Evolutionary conservation across 768 basidiomycete species (phyloP), one percentile per base, ranked within the genome.

Genomic region (Naganishia friedmannii): DNA sequence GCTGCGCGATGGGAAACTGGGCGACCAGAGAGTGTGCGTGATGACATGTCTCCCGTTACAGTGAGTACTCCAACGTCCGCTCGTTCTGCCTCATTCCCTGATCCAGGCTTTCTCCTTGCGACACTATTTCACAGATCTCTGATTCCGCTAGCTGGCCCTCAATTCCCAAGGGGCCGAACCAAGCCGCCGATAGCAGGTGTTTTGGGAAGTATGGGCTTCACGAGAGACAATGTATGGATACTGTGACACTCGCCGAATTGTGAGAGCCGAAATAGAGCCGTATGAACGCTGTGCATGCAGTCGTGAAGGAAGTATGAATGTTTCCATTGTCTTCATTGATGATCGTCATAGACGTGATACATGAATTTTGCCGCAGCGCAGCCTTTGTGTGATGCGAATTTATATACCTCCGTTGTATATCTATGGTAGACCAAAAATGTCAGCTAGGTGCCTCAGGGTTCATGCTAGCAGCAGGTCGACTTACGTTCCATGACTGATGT

Each of bases 401-500:
- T 45, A 63, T 26, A 45, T 26, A 4, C 60, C 60, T 45, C 39
- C 60, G 15, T 63, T 63, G 39, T 63, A 63, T 42, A 63, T 63
- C 60, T 63, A 42, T 28, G n/a, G 29, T 31, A 26, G n/a, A 6
- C 21, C 9, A 29, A 21, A 3, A 26, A 26, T 23, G 23, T 63
- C 60, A 45, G 39, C 26, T 58, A 15, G 4, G 10, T n/a, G 3
- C 19, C 3, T 23, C n/a, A 1, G 19, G 17, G 13, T 26, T 51
- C n/a, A 51, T n/a, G 32, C 12, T 17, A 37, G 19, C 9, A 58
- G 9, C 17, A n/a, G 5, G 17, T 26, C 29, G 17, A 76, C 78
- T 77, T 74, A 80, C 79, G 57, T 78, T 78, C 79, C 78, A 78
- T 37, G 58, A 63, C 60, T 63, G 34, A 4, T 58, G 31, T 39